These are phyloP conservation scores for Penstemon davidsonii DNA, from an alignment of 257 asterid species.

Conservation along the genomic window DNA sequence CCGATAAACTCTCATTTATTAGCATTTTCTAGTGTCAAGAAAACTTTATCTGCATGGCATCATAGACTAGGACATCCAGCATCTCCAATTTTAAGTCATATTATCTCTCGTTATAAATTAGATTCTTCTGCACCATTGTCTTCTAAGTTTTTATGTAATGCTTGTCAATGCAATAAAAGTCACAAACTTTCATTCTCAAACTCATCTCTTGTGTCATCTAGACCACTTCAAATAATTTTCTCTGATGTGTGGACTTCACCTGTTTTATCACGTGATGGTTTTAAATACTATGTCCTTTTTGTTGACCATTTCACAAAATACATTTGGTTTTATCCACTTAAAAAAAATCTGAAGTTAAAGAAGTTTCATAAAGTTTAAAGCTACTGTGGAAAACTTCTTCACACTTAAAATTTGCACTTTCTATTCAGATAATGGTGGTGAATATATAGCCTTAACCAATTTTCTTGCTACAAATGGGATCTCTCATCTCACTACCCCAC, in stretches of 20 bases:
- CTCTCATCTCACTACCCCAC: slow-evolving; percentile 11
- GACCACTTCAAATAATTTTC: background rate
- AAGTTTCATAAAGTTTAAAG: background rate
- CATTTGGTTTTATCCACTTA: no score
- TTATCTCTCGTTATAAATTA: background rate
- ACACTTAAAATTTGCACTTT: background rate
- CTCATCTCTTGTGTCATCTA: background rate
- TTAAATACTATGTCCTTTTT: background rate
- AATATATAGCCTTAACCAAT: background rate
- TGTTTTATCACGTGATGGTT: background rate
- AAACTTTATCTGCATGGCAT: background rate
- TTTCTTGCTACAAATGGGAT: background rate
- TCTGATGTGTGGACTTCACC: background rate
- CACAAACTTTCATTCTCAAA: background rate
- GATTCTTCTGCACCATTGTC: background rate
- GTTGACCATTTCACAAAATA: no score
- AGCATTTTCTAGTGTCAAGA: no score
- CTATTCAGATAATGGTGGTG: slow-evolving; percentile 14
- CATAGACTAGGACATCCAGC: background rate
- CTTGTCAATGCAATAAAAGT: background rate
- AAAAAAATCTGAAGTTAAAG: slow-evolving; percentile 1
- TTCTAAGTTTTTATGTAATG: background rate
- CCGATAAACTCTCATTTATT: no score
- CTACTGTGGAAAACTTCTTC: slow-evolving; percentile 1
- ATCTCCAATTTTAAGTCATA: background rate